Conservation (phyloP, 148 eudicot species). For the Vaccinium corymbosum region DNA sequence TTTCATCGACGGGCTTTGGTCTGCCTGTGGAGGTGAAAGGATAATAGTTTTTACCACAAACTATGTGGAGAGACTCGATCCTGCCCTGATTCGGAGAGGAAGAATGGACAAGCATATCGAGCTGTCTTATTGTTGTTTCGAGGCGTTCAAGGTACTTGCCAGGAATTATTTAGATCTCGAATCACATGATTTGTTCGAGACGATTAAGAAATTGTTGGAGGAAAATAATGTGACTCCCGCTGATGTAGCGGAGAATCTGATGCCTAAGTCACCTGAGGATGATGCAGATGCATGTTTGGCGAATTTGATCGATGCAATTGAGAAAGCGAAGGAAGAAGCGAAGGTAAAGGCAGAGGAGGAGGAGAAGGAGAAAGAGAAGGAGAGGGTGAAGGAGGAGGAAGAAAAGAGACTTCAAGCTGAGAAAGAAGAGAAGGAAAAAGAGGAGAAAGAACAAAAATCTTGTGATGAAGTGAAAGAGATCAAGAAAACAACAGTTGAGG, state of each 20-base stretch:
- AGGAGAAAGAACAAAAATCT: background rate
- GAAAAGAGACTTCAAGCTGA: conserved; percentile 10
- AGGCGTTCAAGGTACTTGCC: conserved; percentile 45
- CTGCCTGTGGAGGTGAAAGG: conserved; percentile 51
- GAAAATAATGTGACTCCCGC: conserved; percentile 48
- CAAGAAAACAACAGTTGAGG: background rate
- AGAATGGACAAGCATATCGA: conserved; percentile 58
- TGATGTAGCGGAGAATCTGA: conserved; percentile 53
- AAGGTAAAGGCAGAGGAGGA: conserved; percentile 20
- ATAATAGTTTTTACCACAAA: conserved; percentile 53
- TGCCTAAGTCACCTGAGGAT: conserved; percentile 34
- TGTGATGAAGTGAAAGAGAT: background rate
- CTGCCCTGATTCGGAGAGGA: conserved; percentile 49
- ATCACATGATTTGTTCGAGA: conserved; percentile 30
- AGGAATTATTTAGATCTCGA: conserved; percentile 43
- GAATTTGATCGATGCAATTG: conserved; percentile 29
- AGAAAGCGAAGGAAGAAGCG: conserved; percentile 30
- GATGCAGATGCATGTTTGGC: conserved; percentile 25
- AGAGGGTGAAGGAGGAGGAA: background rate
- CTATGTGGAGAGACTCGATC: conserved; percentile 46
- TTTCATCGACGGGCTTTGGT: conserved; percentile 61
- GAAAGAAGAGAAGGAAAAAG: background rate
- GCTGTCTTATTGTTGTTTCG: conserved; percentile 42
- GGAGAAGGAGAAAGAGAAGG: conserved; percentile 8
- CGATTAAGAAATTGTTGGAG: conserved; percentile 23